Evolutionary conservation across 2,329 filamentous ascomycete species (phyloP), one percentile per base, ranked within the genome.

Genomic region (Mycosphaerella arachidis): DNA sequence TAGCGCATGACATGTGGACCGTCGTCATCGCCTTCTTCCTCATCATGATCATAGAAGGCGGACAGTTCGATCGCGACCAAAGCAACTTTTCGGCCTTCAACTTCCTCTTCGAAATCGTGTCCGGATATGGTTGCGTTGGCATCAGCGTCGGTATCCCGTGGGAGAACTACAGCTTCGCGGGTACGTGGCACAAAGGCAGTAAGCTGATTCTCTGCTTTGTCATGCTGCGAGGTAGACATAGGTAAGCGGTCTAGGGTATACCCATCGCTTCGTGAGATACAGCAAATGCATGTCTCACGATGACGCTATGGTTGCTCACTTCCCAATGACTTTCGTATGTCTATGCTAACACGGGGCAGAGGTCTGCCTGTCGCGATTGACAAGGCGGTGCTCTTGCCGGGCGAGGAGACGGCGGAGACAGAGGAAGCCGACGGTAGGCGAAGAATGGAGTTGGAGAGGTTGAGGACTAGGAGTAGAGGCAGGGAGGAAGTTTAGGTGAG

Each of bases 281-380:
- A 24, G 24, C 24, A 24, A 3, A 24, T 24, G 24, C 24, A 24
- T 24, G 24, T 24, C 24, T 24, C 24, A 24, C 24, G 24, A 24
- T 24, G 24, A 24, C 24, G 24, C 24, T 24, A 24, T 24, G 24
- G 24, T 1, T 24, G 24, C 24, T 3, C 24, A 24, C 24, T 24
- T 24, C 24, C 24, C 24, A 24, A 24, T 24, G 24, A 24, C 24
- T 24, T 24, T 3, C 24, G 24, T 24, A 24, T 1, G 24, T 24
- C 24, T 24, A 24, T 24, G 24, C 24, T 24, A 24, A 24, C 24
- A 1, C 69, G 82, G 40, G 82, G 85, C 73, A 73, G 82, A 48
- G 81, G 81, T 12, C 67, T 85, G 62, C 82, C 83, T 0, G 80
- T 83, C 35, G 78, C 79, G 51, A 79, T 85, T 62, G 82, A 85